Evolutionary conservation across 1,284 basidiomycete species (phyloP), one percentile per base, ranked within the genome.

Genomic region (Malassezia japonica): DNA sequence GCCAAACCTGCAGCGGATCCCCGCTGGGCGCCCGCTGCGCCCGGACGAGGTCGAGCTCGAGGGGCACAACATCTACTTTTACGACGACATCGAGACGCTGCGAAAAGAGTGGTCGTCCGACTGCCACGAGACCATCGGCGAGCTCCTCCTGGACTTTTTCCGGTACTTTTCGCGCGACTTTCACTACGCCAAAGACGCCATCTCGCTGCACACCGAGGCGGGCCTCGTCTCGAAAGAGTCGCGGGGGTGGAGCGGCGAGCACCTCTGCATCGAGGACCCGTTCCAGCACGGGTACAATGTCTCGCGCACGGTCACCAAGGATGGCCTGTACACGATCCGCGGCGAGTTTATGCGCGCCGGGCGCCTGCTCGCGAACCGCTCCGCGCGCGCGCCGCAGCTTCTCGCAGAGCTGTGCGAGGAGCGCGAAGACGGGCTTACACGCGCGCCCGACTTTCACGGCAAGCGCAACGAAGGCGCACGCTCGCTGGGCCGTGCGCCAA

Each of bases 311-410:
- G 92, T 96, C 20, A 96, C 92, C 21, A 86, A 84, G 70, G 92
- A 98, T 69, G 92, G 92, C 1, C 78, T 96, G 44, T 95, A 95
- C 73, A 88, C 87, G 36, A 92, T 98, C 65, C 88, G 92, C 8
- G 92, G 92, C 43, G 92, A 96, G 77, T 94, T 96, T 73, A 95
- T 95, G 87, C 84, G 92, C 33, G 92, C 91, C 9, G 84, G 84
- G 24, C 81, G 90, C 41, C 66, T 74, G 31, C 59, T 76, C 2
- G 50, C 59, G 34, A 67, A 61, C 44, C 55, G 61, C 20, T 51
- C 49, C 12, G 59, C 59, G 23, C 61, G 66, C 18, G 61, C 66
- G 23, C 59, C 60, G 12, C 52, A 50, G 23, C 56, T 65, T 24
- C 61, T 72, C 21, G 63, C 59, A 10, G 68, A 72, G 46, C 60